Conservation (phyloP, 2,329 filamentous ascomycete genomes). For the Penicillium frequentans region DNA sequence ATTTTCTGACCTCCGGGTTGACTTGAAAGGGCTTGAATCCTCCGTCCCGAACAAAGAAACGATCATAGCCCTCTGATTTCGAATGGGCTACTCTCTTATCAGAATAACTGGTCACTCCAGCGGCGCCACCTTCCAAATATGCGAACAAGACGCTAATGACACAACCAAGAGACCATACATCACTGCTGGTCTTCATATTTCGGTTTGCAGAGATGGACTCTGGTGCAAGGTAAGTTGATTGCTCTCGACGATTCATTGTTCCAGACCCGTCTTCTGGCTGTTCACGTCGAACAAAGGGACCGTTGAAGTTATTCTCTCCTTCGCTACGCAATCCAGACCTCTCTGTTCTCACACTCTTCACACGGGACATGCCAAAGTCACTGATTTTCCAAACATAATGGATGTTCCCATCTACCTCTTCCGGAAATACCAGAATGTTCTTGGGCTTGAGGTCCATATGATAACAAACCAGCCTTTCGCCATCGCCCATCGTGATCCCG, state of each 20-base stretch:
- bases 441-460: slow-evolving; percentile 45
- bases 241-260: slow-evolving; percentile 3
- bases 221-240: slow-evolving; percentile 40
- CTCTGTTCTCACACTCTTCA: slow-evolving; percentile 28
- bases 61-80: slow-evolving; percentile 22
- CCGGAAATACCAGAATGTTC: slow-evolving; percentile 34
- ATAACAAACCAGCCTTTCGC: slow-evolving; percentile 40
- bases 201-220: slow-evolving; percentile 26
- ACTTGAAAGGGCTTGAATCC: neutral
- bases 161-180: slow-evolving; percentile 46
- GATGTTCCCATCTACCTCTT: neutral
- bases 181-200: slow-evolving; percentile 36
- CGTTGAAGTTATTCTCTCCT: slow-evolving; percentile 13
- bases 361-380: slow-evolving; percentile 44
- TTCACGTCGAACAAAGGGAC: neutral
- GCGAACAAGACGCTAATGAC: slow-evolving; percentile 42
- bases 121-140: slow-evolving; percentile 35
- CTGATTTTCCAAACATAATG: slow-evolving; percentile 41
- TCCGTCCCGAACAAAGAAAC: slow-evolving; percentile 1
- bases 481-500: slow-evolving; percentile 13
- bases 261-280: neutral
- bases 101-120: slow-evolving; percentile 23
- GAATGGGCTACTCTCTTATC: slow-evolving; percentile 19
- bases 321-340: neutral
- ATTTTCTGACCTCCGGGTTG: slow-evolving; percentile 11